Conservation (phyloP, 441 rosid genomes). For the Adansonia gregorii region DNA sequence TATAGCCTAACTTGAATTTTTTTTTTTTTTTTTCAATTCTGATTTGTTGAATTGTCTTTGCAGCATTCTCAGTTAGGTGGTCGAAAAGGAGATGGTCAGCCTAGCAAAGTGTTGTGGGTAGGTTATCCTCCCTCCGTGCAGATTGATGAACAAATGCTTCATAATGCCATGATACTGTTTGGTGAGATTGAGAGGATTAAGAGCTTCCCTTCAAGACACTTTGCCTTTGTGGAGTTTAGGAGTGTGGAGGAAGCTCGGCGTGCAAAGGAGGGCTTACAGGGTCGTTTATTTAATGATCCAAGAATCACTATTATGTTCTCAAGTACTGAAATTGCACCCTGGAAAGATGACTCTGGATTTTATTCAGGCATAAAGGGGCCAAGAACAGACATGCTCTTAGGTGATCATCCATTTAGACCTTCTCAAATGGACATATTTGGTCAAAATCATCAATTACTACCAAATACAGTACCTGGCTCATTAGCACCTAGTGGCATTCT, state of each 20-base stretch:
- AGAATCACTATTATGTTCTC: slow-evolving; percentile 87
- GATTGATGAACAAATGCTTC: slow-evolving; percentile 92
- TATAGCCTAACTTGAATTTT: background rate
- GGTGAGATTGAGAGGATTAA: slow-evolving; percentile 95
- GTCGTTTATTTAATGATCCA: slow-evolving; percentile 86
- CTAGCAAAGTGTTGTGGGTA: slow-evolving; percentile 84
- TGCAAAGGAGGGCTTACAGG: slow-evolving; percentile 93
- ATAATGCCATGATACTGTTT: slow-evolving; percentile 93
- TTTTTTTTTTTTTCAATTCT: slow-evolving; percentile 18
- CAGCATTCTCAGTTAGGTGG: slow-evolving; percentile 59
- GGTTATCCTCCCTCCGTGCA: slow-evolving; percentile 94
- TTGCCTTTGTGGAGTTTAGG: slow-evolving; percentile 91
- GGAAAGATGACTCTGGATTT: slow-evolving; percentile 54
- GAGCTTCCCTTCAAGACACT: slow-evolving; percentile 82
- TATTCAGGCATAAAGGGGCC: slow-evolving; percentile 62
- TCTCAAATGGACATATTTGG: slow-evolving; percentile 49
- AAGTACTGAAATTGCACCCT: slow-evolving; percentile 68
- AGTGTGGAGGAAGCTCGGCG: slow-evolving; percentile 93
- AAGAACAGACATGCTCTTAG: slow-evolving; percentile 56
- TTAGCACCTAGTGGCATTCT: slow-evolving; percentile 45
- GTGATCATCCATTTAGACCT: slow-evolving; percentile 53
- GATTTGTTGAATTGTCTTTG: slow-evolving; percentile 31
- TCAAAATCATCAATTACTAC: slow-evolving; percentile 43
- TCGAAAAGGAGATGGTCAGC: slow-evolving; percentile 62
- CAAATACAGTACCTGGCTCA: slow-evolving; percentile 41